Evolutionary conservation across 1,284 basidiomycete species (phyloP), one percentile per base, ranked within the genome.

Genomic region (Apiotrichum siamense): DNA sequence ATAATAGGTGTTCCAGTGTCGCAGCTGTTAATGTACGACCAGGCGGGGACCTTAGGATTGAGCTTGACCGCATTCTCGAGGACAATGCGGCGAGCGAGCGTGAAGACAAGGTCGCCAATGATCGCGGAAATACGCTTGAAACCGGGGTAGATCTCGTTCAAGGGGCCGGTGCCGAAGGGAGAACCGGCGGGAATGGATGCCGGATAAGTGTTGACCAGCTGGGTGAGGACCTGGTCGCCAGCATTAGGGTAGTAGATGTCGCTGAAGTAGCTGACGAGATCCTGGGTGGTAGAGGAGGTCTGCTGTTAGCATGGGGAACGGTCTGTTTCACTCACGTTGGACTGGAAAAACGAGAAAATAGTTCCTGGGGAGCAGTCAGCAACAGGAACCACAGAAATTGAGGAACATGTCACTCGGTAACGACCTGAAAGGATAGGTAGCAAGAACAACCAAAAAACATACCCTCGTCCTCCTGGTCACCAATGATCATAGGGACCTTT

Each of bases 131-230:
- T 43, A n/a, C 56, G 56, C 52, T 57, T 54, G 47, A 54, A 57
- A 11, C 56, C 56, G 1, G 40, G 47, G 52, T 54, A 57, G 23
- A 51, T 41, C 36, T 57, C 56, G 47, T 57, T 57, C 12, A 57
- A 26, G 20, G 49, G 31, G 7, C 52, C 52, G 0, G 56, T 54
- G 44, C 39, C 33, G 56, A 49, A 54, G 3, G 56, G 52, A 7
- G 49, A 57, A 31, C 69, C 69, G 5, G 53, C 41, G 10, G 52
- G 21, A 2, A 60, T 45, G 7, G 35, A 46, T 26, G 58, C 31
- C 2, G 63, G 59, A 52, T 72, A 70, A 3, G 64, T 53, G 3
- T 56, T 20, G 15, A 66, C 54, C 10, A 69, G 33, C 4, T 61
- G 44, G 3, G 44, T 47, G 31, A 69, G 20, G 7, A 55, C 53